These are phyloP conservation scores for Alternaria hordeiaustralica DNA, from an alignment of 2,329 filamentous ascomycete species.

Conservation along the genomic window DNA sequence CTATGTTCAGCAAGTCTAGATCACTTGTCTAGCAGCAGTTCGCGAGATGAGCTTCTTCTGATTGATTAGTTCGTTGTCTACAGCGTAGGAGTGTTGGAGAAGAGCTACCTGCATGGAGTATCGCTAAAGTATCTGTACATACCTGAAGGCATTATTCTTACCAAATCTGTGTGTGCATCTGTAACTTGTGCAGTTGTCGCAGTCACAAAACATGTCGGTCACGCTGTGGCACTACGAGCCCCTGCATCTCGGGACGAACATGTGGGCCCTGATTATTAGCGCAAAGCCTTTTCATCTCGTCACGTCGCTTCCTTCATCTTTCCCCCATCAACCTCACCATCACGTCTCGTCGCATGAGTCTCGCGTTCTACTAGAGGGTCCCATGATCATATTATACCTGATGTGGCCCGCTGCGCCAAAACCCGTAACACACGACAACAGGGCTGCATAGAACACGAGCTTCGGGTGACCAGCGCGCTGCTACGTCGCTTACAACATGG, in stretches of 20 bases:
- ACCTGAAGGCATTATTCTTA: not conserved
- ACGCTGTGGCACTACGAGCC: conserved; percentile 13
- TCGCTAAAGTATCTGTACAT: conserved; percentile 13
- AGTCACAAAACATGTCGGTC: not conserved
- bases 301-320: not conserved
- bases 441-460: conserved; percentile 1
- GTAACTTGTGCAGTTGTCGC: not conserved
- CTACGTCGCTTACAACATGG: not conserved
- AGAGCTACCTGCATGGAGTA: not conserved
- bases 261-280: conserved; percentile 6
- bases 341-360: not conserved
- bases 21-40: conserved; percentile 22
- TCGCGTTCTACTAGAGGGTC: not conserved
- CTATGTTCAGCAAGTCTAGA: conserved; percentile 79
- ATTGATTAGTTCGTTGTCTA: not conserved
- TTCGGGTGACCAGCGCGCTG: not conserved
- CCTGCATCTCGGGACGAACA: conserved; percentile 10
- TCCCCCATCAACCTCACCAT: not conserved
- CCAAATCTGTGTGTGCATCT: not conserved
- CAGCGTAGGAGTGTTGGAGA: not conserved
- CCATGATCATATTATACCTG: not conserved
- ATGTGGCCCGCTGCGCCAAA: not conserved
- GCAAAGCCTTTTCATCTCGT: not conserved
- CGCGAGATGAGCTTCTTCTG: conserved; percentile 16
- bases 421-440: conserved; percentile 5